A percentile compares a stretch with the other conserved stretches of the same genome.
phyloP scores from a whole-genome alignment of 768 basidiomycete genomes.

The Trametes villosa region DNA sequence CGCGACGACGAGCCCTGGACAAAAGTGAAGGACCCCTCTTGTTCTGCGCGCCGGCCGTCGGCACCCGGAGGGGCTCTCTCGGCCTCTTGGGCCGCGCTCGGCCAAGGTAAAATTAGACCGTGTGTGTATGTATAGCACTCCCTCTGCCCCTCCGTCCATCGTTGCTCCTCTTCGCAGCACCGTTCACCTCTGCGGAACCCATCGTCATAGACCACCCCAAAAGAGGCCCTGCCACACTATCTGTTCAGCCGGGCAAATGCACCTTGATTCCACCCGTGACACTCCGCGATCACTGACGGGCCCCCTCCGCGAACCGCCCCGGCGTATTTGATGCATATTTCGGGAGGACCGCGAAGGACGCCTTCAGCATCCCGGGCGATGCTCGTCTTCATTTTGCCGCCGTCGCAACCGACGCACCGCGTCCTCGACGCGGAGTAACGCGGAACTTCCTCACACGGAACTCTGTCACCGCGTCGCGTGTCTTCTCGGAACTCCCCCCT shows the following conservation, averaged over 20 bases:
- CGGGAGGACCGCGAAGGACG: too few species aligned
- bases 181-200: not conserved
- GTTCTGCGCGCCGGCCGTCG: not conserved
- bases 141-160: too few species aligned
- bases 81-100: slow-evolving; percentile 10
- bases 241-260: too few species aligned
- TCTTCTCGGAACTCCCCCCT: not conserved
- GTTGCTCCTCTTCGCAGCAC: too few species aligned
- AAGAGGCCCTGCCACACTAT: too few species aligned
- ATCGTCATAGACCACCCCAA: too few species aligned
- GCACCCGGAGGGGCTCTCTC: not conserved
- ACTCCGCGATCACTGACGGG: too few species aligned
- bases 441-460: slow-evolving; percentile 3
- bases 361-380: too few species aligned
- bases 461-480: not conserved
- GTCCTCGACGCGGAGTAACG: not conserved
- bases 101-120: slow-evolving; percentile 10
- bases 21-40: not conserved
- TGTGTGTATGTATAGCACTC: slow-evolving; percentile 11
- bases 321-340: too few species aligned
- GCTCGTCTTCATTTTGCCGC: too few species aligned
- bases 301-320: too few species aligned
- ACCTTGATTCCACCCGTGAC: too few species aligned
- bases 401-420: not conserved
- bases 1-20: not conserved